A percentile compares a stretch with the other conserved stretches of the same genome.
These are phyloP conservation scores for Albophoma yamanashiensis DNA, from an alignment of 2,329 filamentous ascomycete species.

Conservation along the genomic window DNA sequence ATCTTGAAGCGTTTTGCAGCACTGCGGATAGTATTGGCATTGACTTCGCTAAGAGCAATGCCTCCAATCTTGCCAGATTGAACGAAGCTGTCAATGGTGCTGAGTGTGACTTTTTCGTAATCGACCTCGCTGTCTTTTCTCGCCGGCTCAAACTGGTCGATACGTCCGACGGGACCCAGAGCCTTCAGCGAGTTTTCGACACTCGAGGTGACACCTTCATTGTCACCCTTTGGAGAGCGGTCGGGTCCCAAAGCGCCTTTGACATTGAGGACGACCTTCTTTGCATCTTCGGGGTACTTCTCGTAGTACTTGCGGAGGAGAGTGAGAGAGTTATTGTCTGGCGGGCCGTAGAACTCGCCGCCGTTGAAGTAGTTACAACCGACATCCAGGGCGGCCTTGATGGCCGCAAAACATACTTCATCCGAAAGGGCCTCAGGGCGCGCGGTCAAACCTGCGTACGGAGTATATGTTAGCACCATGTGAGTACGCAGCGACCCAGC, in stretches of 20 bases:
- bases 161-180: constrained; percentile 43
- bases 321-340: constrained; percentile 46
- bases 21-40: constrained; percentile 35
- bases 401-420: constrained; percentile 28
- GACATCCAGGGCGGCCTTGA: constrained; percentile 39
- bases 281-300: constrained; percentile 51
- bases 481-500: background rate
- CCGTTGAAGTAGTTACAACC: constrained; percentile 48
- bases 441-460: background rate
- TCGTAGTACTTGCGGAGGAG: constrained; percentile 52
- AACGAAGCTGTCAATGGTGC: constrained; percentile 37
- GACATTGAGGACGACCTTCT: constrained; percentile 49
- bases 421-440: background rate
- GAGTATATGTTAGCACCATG: background rate
- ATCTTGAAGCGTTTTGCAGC: constrained; percentile 34
- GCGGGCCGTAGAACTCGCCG: constrained; percentile 54
- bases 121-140: constrained; percentile 41
- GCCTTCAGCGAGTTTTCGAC: constrained; percentile 44
- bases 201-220: constrained; percentile 42
- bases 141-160: constrained; percentile 51
- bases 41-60: constrained; percentile 41
- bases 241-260: constrained; percentile 40
- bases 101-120: constrained; percentile 30
- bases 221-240: constrained; percentile 36
- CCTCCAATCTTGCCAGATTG: constrained; percentile 39